These are phyloP conservation scores for Hansenula sp. DNA, from an alignment of 1,139 yeast species.

Conservation along the genomic window DNA sequence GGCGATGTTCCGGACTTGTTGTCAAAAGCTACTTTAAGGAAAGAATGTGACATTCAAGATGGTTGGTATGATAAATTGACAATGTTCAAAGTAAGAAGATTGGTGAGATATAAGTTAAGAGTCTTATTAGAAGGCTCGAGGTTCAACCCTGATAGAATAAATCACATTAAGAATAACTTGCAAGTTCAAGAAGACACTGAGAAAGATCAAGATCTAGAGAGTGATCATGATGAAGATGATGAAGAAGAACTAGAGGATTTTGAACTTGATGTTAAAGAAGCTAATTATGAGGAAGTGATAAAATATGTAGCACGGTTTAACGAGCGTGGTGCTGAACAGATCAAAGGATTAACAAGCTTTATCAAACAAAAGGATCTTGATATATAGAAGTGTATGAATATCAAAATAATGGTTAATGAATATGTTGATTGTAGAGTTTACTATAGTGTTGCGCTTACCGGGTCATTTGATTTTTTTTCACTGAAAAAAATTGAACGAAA, in stretches of 20 bases:
- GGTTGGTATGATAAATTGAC: slow-evolving; percentile 78
- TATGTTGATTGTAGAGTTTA: neutral
- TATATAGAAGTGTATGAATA: neutral
- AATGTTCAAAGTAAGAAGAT: slow-evolving; percentile 59
- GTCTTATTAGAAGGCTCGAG: slow-evolving; percentile 42
- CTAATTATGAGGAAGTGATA: slow-evolving; percentile 34
- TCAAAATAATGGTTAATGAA: neutral
- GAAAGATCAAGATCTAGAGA: slow-evolving; percentile 19
- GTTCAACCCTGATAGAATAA: slow-evolving; percentile 29
- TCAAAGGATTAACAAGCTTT: slow-evolving; percentile 40
- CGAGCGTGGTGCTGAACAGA: slow-evolving; percentile 34
- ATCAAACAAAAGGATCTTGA: slow-evolving; percentile 39
- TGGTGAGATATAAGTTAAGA: slow-evolving; percentile 69
- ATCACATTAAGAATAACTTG: slow-evolving; percentile 23
- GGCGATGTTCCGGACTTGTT: slow-evolving; percentile 53
- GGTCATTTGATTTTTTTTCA: neutral
- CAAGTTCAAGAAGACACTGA: slow-evolving; percentile 21
- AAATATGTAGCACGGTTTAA: slow-evolving; percentile 33
- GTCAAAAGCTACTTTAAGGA: slow-evolving; percentile 34
- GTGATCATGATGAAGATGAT: slow-evolving; percentile 6
- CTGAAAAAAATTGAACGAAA: slow-evolving; percentile 1
- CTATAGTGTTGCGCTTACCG: neutral
- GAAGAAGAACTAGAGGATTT: slow-evolving; percentile 16
- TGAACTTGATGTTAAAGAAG: slow-evolving; percentile 27
- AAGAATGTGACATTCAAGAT: slow-evolving; percentile 43